Base-by-base conservation (phyloP, 148 eudicot species). In the Beta vulgaris region DNA sequence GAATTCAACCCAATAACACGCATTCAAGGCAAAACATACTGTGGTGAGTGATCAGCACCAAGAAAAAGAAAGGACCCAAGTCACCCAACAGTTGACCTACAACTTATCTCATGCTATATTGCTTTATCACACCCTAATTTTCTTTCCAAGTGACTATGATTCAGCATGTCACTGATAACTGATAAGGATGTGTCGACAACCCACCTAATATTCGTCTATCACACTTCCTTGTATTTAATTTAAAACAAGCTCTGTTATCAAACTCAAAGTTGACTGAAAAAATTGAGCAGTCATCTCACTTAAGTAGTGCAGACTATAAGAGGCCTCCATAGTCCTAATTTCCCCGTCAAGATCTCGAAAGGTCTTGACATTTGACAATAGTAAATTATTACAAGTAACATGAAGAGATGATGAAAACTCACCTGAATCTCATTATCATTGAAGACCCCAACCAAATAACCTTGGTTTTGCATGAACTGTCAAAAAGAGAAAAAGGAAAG, bases 381-480 rank as follows among this genome's bases (percentile, higher is more conserved):
- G 31, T 9, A 12, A 29, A 7, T 13, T 16, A 35, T n/a, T n/a
- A n/a, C 29, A 44, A 7, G 32, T 2, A 36, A 21, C 35, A 73
- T 23, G 76, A 36, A 29, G 55, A 64, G 65, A 78, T 9, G 48
- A 77, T 57, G 48, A 51, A 57, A 4, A 63, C 64, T 42, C 37
- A 90, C 94, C 90, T 90, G 88, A 73, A 90, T 85, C 62, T 85
- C 82, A 74, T 90, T 84, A 80, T 85, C 90, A 73, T 80, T 84
- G 69, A 85, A 76, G 74, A 90, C 75, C 70, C 90, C 82, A 68
- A 90, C 83, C 82, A 90, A 71, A 70, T 81, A 81, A 18, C 94
- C 91, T 86, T 86, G 86, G 79, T 90, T 90, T 76, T 81, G 82
- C 81, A 90, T 80, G 79, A 90, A 90, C 94, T 90, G 90, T 81